Evolutionary conservation across 2,329 filamentous ascomycete genomes (phyloP).

Genomic region (Aspergillaceae sp.): DNA sequence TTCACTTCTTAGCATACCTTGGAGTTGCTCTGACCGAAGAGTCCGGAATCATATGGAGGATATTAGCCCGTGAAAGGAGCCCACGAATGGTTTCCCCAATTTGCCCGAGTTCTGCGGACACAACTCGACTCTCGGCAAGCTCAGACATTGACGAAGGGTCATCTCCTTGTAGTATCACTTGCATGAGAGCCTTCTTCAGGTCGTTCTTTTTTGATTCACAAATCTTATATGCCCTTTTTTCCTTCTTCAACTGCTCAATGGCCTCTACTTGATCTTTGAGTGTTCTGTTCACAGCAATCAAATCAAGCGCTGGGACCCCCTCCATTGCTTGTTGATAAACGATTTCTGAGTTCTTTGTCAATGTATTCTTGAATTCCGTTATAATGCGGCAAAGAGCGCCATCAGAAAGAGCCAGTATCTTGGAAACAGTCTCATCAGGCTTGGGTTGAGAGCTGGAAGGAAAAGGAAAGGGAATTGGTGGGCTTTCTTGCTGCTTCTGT

Average conservation of each 20-base stretch:
- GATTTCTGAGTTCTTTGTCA: constrained; percentile 28
- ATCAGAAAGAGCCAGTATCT: constrained; percentile 24
- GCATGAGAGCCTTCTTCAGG: constrained; percentile 29
- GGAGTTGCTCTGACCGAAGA: not conserved
- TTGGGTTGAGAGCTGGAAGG: constrained; percentile 10
- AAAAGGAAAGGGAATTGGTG: constrained; percentile 10
- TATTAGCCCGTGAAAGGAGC: constrained; percentile 23
- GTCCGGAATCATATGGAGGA: constrained; percentile 14
- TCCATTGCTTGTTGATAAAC: constrained; percentile 31
- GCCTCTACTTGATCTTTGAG: constrained; percentile 31
- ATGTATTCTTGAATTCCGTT: constrained; percentile 20
- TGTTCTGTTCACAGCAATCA: constrained; percentile 27
- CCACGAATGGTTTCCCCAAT: constrained; percentile 26
- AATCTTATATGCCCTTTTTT: constrained; percentile 19
- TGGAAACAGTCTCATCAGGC: constrained; percentile 16
- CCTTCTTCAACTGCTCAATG: constrained; percentile 24
- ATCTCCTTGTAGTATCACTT: constrained; percentile 26
- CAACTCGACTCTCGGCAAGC: constrained; percentile 24
- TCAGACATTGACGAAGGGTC: constrained; percentile 22
- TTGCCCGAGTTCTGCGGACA: constrained; percentile 25
- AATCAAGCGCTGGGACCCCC: constrained; percentile 23
- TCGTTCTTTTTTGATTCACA: constrained; percentile 23
- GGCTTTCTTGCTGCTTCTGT: not conserved
- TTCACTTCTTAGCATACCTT: not conserved
- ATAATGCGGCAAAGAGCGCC: constrained; percentile 19